A percentile compares a stretch with the other conserved stretches of the same genome.
These are phyloP conservation scores for Ceratobasidium sp. DNA, from an alignment of 1,284 basidiomycete genomes.

Conservation along the genomic window DNA sequence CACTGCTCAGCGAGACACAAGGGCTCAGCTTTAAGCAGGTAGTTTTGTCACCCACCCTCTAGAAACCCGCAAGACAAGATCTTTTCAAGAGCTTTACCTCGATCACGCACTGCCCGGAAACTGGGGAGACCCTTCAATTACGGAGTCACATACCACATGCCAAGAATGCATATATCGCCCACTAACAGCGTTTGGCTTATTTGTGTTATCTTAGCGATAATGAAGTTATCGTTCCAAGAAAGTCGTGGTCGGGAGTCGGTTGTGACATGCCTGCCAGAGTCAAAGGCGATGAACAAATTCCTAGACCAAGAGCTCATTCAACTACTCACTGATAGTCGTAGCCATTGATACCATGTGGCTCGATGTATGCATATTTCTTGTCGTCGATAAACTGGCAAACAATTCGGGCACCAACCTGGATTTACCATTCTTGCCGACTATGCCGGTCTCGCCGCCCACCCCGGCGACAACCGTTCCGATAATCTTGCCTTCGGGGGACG, in stretches of 20 bases:
- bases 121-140: too few relatives aligned
- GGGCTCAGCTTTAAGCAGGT: too few relatives aligned
- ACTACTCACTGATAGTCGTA: not conserved
- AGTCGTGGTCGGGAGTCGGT: not conserved
- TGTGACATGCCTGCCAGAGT: not conserved
- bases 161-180: conserved; percentile 1
- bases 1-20: too few relatives aligned
- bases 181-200: not conserved
- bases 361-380: conserved; percentile 1
- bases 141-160: too few relatives aligned
- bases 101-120: too few relatives aligned
- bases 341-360: not conserved
- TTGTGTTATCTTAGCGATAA: not conserved
- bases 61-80: too few relatives aligned
- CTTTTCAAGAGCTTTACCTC: too few relatives aligned
- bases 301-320: not conserved
- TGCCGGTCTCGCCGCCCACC: not conserved
- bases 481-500: not conserved
- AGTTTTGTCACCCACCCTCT: too few relatives aligned
- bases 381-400: conserved; percentile 11
- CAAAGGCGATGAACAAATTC: not conserved
- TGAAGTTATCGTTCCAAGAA: conserved; percentile 2
- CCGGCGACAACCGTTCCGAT: not conserved
- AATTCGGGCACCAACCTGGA: not conserved
- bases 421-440: not conserved